Percentiles rank a stretch among this genome's conserved stretches.
These are phyloP conservation scores for Diaporthe helianthi DNA, from an alignment of 2,329 filamentous ascomycete species.

Conservation along the genomic window DNA sequence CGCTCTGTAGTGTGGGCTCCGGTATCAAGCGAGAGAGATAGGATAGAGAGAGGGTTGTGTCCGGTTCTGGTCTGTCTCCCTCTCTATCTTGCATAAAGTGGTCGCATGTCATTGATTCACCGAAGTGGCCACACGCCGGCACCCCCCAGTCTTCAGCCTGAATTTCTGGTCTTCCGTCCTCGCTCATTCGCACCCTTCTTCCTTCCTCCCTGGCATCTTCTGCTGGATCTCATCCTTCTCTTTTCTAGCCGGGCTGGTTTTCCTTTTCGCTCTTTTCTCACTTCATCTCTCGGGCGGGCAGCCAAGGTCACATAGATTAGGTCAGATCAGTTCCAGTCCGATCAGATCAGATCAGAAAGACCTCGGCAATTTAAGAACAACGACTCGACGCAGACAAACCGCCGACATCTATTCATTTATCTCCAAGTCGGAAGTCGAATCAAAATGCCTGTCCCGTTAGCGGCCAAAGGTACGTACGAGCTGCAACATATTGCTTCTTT, in stretches of 20 bases:
- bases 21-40: slow-evolving; percentile 8
- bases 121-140: neutral
- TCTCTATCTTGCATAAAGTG: slow-evolving; percentile 15
- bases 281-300: neutral
- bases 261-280: slow-evolving; percentile 15
- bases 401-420: neutral
- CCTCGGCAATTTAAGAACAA: neutral
- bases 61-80: neutral
- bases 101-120: slow-evolving; percentile 21
- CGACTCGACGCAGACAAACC: neutral
- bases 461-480: slow-evolving; percentile 47
- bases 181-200: neutral
- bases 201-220: neutral
- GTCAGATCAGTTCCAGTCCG: neutral
- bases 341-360: neutral
- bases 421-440: slow-evolving; percentile 3
- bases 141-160: slow-evolving; percentile 6
- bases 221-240: neutral
- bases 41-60: neutral
- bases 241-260: neutral
- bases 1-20: slow-evolving; percentile 6
- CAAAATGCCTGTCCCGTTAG: slow-evolving; percentile 47
- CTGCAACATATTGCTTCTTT: slow-evolving; percentile 13
- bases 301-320: neutral
- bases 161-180: slow-evolving; percentile 6